Evolutionary conservation across 2,329 filamentous ascomycete species (phyloP), one percentile per base, ranked within the genome.

Genomic region (Stemphylium beticola): DNA sequence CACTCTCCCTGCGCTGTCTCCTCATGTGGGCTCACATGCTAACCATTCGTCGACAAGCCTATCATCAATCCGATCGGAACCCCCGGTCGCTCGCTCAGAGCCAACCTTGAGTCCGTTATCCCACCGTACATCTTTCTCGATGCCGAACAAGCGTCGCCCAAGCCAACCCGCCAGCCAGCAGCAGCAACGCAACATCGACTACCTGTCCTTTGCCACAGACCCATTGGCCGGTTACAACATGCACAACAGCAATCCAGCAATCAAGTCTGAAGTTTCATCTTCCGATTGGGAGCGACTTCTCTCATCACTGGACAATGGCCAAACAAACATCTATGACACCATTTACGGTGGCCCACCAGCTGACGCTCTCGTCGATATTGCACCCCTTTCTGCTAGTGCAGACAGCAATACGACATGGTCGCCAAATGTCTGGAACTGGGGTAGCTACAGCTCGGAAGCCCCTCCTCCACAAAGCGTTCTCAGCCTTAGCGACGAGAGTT

Each of bases 231-330:
- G 65, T 47, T 71, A 71, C 48, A 55, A 60, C 9, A 62, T 71
- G n/a, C 49, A 59, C 14, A 55, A 58, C 75, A 75, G 39, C 75
- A 75, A 41, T 79, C 39, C 38, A 34, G 81, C 63, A 62, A 76
- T 34, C 60, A 76, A 72, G 57, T 45, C 59, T 51, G 77, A 79
- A 50, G 81, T 88, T 11, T 86, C 86, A 0, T 78, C 87, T 8
- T 81, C 86, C 0, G 91, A 95, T 65, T 96, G 92, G 92, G 92
- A 96, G 73, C 86, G 88, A 1, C 81, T 96, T 0, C 82, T 96
- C 2, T 87, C 89, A 4, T 88, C 88, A 18, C 86, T 96, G 72
- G 92, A 96, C 65, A 87, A 87, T 32, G 91, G 91, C 0, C 84
- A 88, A 61, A 85, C 87, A 49, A 96, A 93, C 68, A 88, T 96